Evolutionary conservation across 2,329 filamentous ascomycete species (phyloP), one percentile per base, ranked within the genome.

Genomic region (Nothomitra cinnamomea): DNA sequence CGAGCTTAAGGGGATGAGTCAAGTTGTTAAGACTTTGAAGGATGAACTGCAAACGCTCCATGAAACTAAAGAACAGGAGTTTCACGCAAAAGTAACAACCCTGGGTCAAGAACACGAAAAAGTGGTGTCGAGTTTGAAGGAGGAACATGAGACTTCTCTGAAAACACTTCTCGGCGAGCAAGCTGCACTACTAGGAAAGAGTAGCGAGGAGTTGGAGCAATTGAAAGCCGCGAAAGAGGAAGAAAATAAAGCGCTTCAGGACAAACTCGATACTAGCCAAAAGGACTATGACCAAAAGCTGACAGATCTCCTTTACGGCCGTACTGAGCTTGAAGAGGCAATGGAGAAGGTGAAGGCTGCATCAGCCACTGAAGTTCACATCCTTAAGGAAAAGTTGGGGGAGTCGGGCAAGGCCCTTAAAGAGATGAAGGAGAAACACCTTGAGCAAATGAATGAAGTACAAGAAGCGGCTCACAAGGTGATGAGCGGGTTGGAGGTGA

Each of bases 211-310:
- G 43, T 28, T 28, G 43, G 22, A 48, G 43, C 12, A 2, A 3
- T 25, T 48, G 22, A 21, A 28, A 3, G 19, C 43, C 22, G 43
- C 43, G 19, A 48, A 48, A 25, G 22, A 25, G 6, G n/a, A 48
- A 28, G 21, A 48, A 17, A 28, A 48, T 10, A 13, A 22, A 13
- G 43, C 24, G 22, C 22, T 48, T 13, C 43, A 15, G 15, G 10
- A 48, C 22, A 28, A 21, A 25, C 24, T 48, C 28, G 43, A 48
- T 8, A 28, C 13, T 10, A 48, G 22, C 12, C 43, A 28, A 12
- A 48, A 48, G 22, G 43, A 48, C 15, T 48, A 48, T 48, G 22
- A 48, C 7, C 21, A 48, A 48, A 48, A 48, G 22, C 21, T 48
- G n/a, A 7, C n/a, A 25, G 43, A 48, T 5, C n/a, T 48, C 13